A percentile compares a stretch with the other conserved stretches of the same genome.
Conservation (phyloP, 2,329 filamentous ascomycete genomes). For the Fusarium oligoseptatum region DNA sequence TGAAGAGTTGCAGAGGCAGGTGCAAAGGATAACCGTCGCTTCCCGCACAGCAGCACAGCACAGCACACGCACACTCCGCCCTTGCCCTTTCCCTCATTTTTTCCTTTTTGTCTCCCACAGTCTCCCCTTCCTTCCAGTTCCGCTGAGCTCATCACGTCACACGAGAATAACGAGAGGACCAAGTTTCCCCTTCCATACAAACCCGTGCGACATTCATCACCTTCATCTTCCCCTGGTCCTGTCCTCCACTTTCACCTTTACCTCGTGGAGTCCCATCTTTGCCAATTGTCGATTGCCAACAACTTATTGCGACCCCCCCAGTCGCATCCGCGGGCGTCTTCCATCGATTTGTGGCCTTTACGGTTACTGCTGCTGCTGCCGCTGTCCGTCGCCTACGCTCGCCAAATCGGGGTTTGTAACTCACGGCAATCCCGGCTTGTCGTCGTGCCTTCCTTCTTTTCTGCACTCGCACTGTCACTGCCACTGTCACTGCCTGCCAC, state of each 20-base stretch:
- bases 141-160: conserved; percentile 44
- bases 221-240: conserved; percentile 25
- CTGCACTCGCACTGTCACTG: conserved; percentile 27
- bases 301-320: conserved; percentile 18
- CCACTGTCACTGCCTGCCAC: conserved; percentile 20
- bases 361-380: conserved; percentile 2
- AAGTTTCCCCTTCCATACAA: conserved; percentile 10
- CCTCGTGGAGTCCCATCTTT: background rate
- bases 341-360: conserved; percentile 11
- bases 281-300: conserved; percentile 21
- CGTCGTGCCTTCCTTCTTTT: conserved; percentile 7
- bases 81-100: conserved; percentile 23
- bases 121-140: conserved; percentile 6
- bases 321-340: conserved; percentile 9
- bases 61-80: background rate
- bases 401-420: conserved; percentile 23
- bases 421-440: conserved; percentile 15
- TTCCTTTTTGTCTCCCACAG: conserved; percentile 24
- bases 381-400: conserved; percentile 18
- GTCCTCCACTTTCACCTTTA: conserved; percentile 11
- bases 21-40: conserved; percentile 17
- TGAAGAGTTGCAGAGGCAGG: conserved; percentile 15
- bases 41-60: background rate
- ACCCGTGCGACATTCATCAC: conserved; percentile 22
- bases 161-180: conserved; percentile 26